Conservation (phyloP, 1,284 basidiomycete genomes). For the Papiliotrema terrestris region DNA sequence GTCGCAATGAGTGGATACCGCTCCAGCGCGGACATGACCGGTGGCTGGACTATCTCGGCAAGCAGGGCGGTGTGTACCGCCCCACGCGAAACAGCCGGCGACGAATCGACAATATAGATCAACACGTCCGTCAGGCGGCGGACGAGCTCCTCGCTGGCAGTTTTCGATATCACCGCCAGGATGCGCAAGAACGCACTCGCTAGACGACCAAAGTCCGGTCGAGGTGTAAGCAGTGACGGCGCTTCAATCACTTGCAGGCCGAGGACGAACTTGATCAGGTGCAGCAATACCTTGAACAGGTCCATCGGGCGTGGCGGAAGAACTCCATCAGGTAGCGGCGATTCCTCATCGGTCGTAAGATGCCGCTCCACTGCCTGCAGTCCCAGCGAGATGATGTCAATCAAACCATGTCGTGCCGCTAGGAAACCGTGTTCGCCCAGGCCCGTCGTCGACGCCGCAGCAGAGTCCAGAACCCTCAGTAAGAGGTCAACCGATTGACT, state of each 20-base stretch:
- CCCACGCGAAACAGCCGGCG: constrained; percentile 20
- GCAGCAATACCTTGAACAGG: constrained; percentile 25
- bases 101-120: constrained; percentile 27
- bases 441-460: constrained; percentile 3
- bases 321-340: neutral
- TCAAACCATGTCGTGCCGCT: constrained; percentile 32
- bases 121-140: constrained; percentile 30
- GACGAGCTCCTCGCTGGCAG: neutral
- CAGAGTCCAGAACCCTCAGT: constrained; percentile 35
- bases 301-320: constrained; percentile 27
- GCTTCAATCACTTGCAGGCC: constrained; percentile 23
- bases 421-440: constrained; percentile 13
- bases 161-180: constrained; percentile 13
- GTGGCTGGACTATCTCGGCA: constrained; percentile 21
- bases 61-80: constrained; percentile 27
- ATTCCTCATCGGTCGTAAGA: constrained; percentile 7
- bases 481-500: constrained; percentile 33
- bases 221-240: constrained; percentile 18
- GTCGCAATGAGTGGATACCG: constrained; percentile 14
- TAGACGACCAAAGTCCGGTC: constrained; percentile 37
- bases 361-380: constrained; percentile 40
- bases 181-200: constrained; percentile 30
- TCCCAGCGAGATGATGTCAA: constrained; percentile 33
- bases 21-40: constrained; percentile 18
- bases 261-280: constrained; percentile 33